Conservation (phyloP, 805 yeast species). For the Torulaspora quercuum region DNA sequence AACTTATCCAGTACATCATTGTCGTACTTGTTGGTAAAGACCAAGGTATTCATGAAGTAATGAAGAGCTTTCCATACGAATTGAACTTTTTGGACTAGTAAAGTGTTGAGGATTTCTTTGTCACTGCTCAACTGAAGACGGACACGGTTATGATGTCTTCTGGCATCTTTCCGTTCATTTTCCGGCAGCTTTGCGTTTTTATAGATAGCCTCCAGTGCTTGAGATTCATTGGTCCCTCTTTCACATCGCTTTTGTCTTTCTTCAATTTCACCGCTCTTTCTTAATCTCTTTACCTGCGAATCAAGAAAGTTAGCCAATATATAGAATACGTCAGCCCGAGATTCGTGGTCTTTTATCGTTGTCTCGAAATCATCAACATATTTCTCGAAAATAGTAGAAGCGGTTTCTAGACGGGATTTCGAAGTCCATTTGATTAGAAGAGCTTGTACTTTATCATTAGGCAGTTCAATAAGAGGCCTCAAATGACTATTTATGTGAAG, state of each 20-base stretch:
- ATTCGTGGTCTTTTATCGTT: slow-evolving; percentile 22
- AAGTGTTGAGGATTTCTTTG: slow-evolving; percentile 41
- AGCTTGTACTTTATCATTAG: slow-evolving; percentile 36
- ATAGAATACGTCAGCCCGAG: slow-evolving; percentile 49
- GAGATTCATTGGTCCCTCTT: slow-evolving; percentile 46
- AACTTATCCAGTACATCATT: slow-evolving; percentile 68
- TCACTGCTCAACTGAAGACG: slow-evolving; percentile 50
- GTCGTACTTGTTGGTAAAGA: slow-evolving; percentile 42
- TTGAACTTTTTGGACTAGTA: slow-evolving; percentile 39
- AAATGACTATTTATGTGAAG: slow-evolving; percentile 1
- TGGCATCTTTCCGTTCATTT: slow-evolving; percentile 51
- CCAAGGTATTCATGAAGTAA: slow-evolving; percentile 56
- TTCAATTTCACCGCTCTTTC: slow-evolving; percentile 44
- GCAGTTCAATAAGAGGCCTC: slow-evolving; percentile 14
- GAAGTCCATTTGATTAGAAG: slow-evolving; percentile 65
- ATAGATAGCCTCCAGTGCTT: slow-evolving; percentile 46
- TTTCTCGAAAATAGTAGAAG: slow-evolving; percentile 52
- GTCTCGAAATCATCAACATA: slow-evolving; percentile 46
- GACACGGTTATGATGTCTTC: slow-evolving; percentile 49
- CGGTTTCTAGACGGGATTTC: slow-evolving; percentile 64
- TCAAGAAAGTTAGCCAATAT: slow-evolving; percentile 73
- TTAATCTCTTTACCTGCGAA: slow-evolving; percentile 49
- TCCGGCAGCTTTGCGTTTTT: slow-evolving; percentile 41
- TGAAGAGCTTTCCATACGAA: slow-evolving; percentile 54
- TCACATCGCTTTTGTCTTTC: slow-evolving; percentile 41